phyloP scores from a whole-genome alignment of 2,329 filamentous ascomycete genomes.

The Byssochlamys sp. region DNA sequence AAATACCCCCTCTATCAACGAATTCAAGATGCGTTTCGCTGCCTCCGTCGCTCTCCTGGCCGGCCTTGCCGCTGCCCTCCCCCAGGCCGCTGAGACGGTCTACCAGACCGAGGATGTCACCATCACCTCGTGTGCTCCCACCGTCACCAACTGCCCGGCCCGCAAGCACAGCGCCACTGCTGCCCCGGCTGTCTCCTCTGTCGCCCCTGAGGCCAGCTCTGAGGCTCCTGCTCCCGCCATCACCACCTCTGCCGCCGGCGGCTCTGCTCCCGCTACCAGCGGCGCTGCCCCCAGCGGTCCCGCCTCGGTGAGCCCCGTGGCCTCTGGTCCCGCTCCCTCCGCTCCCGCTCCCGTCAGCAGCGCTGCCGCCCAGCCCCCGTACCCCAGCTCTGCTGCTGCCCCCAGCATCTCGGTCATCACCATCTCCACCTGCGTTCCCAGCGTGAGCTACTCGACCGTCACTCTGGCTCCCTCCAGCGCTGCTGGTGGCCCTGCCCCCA shows the following conservation, averaged over 20 bases:
- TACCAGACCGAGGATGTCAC: conserved; percentile 52
- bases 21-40: conserved; percentile 37
- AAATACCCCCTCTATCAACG: conserved; percentile 7
- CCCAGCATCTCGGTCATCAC: conserved; percentile 16
- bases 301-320: conserved; percentile 1
- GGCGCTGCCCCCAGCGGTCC: conserved; percentile 9
- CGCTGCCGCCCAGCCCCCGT: conserved; percentile 1
- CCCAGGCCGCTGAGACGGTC: conserved; percentile 36
- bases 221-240: conserved; percentile 5
- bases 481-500: conserved; percentile 7
- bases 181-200: background rate
- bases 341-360: conserved; percentile 7
- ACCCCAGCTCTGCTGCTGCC: conserved; percentile 1
- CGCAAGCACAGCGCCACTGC: conserved; percentile 6
- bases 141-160: conserved; percentile 51
- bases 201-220: conserved; percentile 2
- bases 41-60: conserved; percentile 33
- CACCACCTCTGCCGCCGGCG: conserved; percentile 13
- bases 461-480: conserved; percentile 9
- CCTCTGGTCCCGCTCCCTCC: conserved; percentile 5
- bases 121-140: conserved; percentile 53
- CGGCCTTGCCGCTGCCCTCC: conserved; percentile 30
- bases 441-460: conserved; percentile 22
- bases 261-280: conserved; percentile 12
- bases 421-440: conserved; percentile 24